Percentiles rank a stretch among this genome's conserved stretches.
These are phyloP conservation scores for Cucurbita ficifolia DNA, from an alignment of 306 rosid genomes.

Conservation along the genomic window DNA sequence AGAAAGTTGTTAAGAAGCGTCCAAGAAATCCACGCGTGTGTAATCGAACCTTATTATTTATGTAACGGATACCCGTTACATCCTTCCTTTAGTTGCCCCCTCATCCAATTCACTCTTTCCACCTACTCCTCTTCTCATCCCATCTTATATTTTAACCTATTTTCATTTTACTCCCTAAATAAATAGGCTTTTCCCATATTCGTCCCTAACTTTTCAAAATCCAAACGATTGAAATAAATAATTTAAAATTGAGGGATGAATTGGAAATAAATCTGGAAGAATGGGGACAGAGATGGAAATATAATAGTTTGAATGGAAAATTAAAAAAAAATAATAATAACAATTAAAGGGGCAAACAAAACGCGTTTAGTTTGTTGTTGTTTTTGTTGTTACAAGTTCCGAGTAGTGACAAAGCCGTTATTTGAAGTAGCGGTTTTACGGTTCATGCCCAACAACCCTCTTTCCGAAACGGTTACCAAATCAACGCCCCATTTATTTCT, in stretches of 20 bases:
- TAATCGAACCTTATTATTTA: not conserved
- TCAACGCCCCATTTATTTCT: not conserved
- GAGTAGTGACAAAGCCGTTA: slow-evolving; percentile 17
- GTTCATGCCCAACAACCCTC: slow-evolving; percentile 45
- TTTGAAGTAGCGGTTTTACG: slow-evolving; percentile 27
- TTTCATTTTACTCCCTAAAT: not conserved
- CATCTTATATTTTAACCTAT: not conserved
- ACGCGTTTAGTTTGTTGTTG: not conserved
- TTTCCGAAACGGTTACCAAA: slow-evolving; percentile 10
- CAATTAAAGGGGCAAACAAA: not conserved
- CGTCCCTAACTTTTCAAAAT: not conserved
- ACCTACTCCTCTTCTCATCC: not conserved
- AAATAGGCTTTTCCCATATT: no score
- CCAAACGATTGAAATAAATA: no score
- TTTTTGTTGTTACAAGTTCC: not conserved
- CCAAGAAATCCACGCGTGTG: not conserved
- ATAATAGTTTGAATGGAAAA: not conserved
- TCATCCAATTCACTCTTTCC: not conserved
- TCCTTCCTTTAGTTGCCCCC: not conserved
- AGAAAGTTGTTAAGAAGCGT: not conserved
- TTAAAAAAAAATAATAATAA: not conserved
- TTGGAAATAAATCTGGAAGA: not conserved
- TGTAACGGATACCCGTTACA: not conserved
- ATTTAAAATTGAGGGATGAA: not conserved
- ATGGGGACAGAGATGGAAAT: not conserved